Evolutionary conservation across 2,329 filamentous ascomycete genomes (phyloP).

Genomic region (Mycosphaerella sp.): DNA sequence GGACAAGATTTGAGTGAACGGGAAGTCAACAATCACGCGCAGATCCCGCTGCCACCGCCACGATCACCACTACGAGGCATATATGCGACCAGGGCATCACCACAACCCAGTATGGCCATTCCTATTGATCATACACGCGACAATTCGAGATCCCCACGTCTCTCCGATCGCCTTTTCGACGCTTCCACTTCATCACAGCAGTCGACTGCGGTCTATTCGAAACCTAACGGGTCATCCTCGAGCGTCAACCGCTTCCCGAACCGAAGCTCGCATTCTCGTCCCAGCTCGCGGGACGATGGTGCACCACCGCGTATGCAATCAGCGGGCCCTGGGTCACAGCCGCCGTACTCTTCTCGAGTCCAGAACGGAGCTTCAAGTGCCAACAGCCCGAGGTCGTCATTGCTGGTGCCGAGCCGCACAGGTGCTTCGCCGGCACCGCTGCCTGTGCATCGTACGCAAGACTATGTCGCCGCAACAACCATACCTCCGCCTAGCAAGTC

Average conservation of each 20-base stretch:
- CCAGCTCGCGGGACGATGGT: conserved; percentile 19
- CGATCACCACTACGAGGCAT: conserved; percentile 1
- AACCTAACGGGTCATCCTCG: conserved; percentile 18
- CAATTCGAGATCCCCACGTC: conserved; percentile 18
- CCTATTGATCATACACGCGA: conserved; percentile 7
- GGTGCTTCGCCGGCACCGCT: conserved; percentile 17
- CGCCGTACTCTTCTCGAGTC: conserved; percentile 9
- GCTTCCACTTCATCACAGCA: not conserved
- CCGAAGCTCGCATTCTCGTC: conserved; percentile 12
- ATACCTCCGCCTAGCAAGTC: conserved; percentile 12
- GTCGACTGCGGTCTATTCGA: conserved; percentile 5
- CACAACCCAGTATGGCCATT: conserved; percentile 14
- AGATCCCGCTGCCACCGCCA: conserved; percentile 7
- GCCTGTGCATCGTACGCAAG: conserved; percentile 15
- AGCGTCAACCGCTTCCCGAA: conserved; percentile 14
- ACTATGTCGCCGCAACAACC: conserved; percentile 18
- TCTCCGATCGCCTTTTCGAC: not conserved
- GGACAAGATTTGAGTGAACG: conserved; percentile 8
- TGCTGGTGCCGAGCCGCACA: conserved; percentile 11
- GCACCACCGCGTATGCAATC: conserved; percentile 5
- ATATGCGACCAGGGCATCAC: conserved; percentile 5
- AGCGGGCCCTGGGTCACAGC: conserved; percentile 4
- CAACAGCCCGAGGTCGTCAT: conserved; percentile 15
- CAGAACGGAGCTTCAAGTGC: conserved; percentile 11
- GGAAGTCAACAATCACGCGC: conserved; percentile 6